Evolutionary conservation across 768 basidiomycete species (phyloP), one percentile per base, ranked within the genome.

Genomic region (Russula sp.): DNA sequence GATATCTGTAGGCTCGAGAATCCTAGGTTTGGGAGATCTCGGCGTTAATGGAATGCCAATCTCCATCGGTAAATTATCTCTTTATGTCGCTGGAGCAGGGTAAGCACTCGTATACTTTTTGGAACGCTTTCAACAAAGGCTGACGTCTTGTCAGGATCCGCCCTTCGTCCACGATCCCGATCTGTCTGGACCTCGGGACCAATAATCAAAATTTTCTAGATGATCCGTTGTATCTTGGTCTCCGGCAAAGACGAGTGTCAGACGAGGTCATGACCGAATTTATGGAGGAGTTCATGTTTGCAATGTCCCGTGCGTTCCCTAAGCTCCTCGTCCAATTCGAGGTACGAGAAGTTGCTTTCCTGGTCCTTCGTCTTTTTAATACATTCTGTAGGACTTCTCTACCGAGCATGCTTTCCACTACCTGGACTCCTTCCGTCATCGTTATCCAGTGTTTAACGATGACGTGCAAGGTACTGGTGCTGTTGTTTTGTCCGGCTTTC

Each of bases 281-380:
- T 75, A 91, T 97, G 88, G 92, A 94, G 71, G 89, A 92, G 73
- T 94, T 97, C 76, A 93, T 97, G 90, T 72, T 79, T 46, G 92
- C 90, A 74, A 90, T 95, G 81, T 76, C 81, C 20, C 72, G 72
- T 46, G 79, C 81, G 13, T 94, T 88, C 80, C 94, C 93, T 0
- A 87, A 89, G 69, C 80, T 92, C 56, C 80, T 95, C 72, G 80
- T 95, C 65, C 94, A 95, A 75, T 94, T 92, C 68, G 91, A 92
- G 78, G 87, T 84, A 52, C 57, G 75, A 71, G 26, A 8, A 30
- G 26, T 57, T 10, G 22, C 59, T 9, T 51, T 59, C 36, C n/a
- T 48, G 34, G 7, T 8, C 13, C 30, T 48, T n/a, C 58, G 34
- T 38, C 46, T 7, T 32, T 48, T 56, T 53, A 24, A 57, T 18